Evolutionary conservation across 164 flowering plant genomes (phyloP), one percentile per base, ranked within the genome.

Genomic region (Magnolia changhungtana): DNA sequence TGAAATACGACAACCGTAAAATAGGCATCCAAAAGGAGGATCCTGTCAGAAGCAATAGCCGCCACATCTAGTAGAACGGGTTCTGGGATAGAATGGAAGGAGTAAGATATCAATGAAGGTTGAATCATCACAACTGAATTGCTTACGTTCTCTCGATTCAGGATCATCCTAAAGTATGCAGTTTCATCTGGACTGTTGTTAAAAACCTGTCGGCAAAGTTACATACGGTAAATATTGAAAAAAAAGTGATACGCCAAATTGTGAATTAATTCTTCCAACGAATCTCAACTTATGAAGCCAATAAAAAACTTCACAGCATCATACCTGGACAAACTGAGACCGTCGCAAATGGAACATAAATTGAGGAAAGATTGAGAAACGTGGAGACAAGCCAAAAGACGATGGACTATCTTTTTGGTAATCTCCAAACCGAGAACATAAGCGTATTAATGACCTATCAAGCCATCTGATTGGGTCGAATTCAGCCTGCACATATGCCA

Each of bases 131-230:
- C 96, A 76, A 96, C 95, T 67, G 98, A 94, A 80, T 96, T 96
- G 80, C 92, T 85, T 49, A 96, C 98, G 84, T 91, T 93, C 82
- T 94, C 99, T 76, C 97, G 81, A 82, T 94, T 90, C 74, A 96
- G 83, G 66, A 96, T 89, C 95, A 94, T 92, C 82, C 98, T 90
- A 72, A 89, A 96, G 81, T 90, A 94, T 24, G 99, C 98, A 70
- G 99, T 96, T 85, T 96, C 99, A 84, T 96, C 99, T 7, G 98
- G 99, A 81, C 98, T 96, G 86, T 96, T 94, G 84, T 92, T 92
- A 52, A 94, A 94, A 72, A 84, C 86, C 86, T 81, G 81, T 24
- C 4, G 19, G 24, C 13, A 52, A 70, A 67, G 23, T 63, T 4
- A 55, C 4, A 72, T 2, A 37, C 49, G 16, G n/a, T 2, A 14